Evolutionary conservation across 176 grass and related monocot species (phyloP), one percentile per base, ranked within the genome.

Genomic region (Dactylis glomerata): DNA sequence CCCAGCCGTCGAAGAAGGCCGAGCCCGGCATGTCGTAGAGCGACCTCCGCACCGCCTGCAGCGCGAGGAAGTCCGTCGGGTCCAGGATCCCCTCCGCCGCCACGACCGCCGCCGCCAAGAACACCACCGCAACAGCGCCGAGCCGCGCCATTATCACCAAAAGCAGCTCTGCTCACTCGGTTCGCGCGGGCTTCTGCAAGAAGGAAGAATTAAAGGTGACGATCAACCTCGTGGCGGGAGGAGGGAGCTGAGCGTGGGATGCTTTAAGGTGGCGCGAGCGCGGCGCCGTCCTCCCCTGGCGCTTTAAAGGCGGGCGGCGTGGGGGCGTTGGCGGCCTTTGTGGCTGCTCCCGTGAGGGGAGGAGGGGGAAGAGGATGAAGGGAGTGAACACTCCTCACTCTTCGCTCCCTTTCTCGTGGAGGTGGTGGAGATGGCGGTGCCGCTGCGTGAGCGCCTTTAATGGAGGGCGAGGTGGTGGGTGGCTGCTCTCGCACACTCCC

Each of bases 11-110:
- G 54, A 98, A 98, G 92, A 95, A 98, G 0, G 63, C 65, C 11
- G 95, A 98, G 31, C 95, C 95, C 0, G 95, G 92, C 95, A 98
- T 91, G 87, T 98, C 95, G 47, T 95, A 83, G 11, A 98, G 92
- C 78, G 88, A 89, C 76, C 92, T 83, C 38, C 95, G 91, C 52
- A 92, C 86, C 16, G 91, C 87, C 82, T 98, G 95, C 78, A 98
- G 82, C 54, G 95, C 95, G 46, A 98, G 75, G 83, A 98, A 98
- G 83, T 98, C 95, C 10, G 84, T 81, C 11, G 95, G 95, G 82
- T 98, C 87, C 0, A 98, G 87, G 65, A 95, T 95, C 77, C 70
- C 84, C 87, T 54, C 20, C 73, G 54, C 56, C 56, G 73, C 56
- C 56, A 82, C 49, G 26, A 87, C 1, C 55, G 81, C 72, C 45